phyloP scores from a whole-genome alignment of 2,329 filamentous ascomycete genomes.

The Chaetomiaceae sp. region DNA sequence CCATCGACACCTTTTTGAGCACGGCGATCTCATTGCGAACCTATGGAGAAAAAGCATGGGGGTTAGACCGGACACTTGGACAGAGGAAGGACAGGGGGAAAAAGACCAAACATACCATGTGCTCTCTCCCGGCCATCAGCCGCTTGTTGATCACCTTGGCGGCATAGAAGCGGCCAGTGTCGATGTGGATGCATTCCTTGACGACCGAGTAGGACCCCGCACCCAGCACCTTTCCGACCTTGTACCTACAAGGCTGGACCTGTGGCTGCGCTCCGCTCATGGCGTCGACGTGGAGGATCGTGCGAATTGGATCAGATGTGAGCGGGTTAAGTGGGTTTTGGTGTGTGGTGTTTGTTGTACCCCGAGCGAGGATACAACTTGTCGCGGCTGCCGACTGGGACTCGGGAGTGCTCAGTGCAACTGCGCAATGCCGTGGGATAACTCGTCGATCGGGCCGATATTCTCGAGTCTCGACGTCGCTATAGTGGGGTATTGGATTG shows the following conservation, averaged over 20 bases:
- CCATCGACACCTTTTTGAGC: conserved; percentile 97
- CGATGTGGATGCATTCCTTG: conserved; percentile 98
- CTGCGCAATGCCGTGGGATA: no score
- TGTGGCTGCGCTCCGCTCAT: conserved; percentile 44
- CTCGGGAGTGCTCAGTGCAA: no score
- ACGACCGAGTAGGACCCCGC: conserved; percentile 97
- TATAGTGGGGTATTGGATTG: no score
- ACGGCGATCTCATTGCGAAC: conserved; percentile 98
- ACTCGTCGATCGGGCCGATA: not conserved
- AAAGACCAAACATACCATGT: conserved; percentile 67
- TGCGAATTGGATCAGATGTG: no score
- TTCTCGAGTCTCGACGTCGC: not conserved
- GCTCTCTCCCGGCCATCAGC: conserved; percentile 93
- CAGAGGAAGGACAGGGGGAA: not conserved
- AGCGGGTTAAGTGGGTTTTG: no score
- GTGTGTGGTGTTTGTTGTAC: no score
- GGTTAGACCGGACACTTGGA: not conserved
- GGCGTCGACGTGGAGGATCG: not conserved
- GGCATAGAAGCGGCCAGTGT: conserved; percentile 95
- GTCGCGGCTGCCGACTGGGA: no score
- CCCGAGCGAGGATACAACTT: no score
- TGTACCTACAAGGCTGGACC: conserved; percentile 94
- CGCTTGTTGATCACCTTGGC: conserved; percentile 99
- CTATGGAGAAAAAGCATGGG: conserved; percentile 38
- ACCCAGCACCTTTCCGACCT: conserved; percentile 95